phyloP scores from a whole-genome alignment of 768 basidiomycete genomes.

The Pleurotus salmoneostramineus region DNA sequence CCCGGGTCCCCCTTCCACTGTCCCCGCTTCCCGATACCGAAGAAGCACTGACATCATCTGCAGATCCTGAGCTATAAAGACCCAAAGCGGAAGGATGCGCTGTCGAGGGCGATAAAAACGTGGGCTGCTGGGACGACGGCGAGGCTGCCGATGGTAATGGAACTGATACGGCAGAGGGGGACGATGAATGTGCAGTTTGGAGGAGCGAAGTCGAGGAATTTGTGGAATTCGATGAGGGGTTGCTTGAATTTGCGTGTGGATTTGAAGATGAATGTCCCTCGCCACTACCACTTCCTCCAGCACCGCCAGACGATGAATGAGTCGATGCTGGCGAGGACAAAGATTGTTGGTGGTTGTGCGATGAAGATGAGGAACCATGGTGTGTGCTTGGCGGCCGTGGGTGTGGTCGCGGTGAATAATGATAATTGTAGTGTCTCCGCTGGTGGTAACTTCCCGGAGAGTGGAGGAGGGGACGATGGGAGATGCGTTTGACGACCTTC shows the following conservation, averaged over 20 bases:
- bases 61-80: background rate
- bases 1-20: background rate
- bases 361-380: slow-evolving; percentile 19
- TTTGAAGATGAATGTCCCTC: background rate
- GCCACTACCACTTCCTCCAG: background rate
- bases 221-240: background rate
- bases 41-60: background rate
- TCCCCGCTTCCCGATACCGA: background rate
- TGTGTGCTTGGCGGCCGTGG: background rate
- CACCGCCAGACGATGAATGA: slow-evolving; percentile 9
- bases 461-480: background rate
- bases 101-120: background rate
- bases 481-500: background rate
- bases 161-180: background rate
- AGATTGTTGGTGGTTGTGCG: background rate
- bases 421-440: background rate
- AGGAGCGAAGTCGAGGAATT: background rate
- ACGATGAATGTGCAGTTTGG: background rate
- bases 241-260: background rate
- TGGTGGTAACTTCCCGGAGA: background rate
- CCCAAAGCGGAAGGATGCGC: background rate
- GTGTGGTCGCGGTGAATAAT: background rate
- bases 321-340: background rate
- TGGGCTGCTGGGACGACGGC: background rate
- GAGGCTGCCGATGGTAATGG: background rate